Evolutionary conservation across 2,329 filamentous ascomycete genomes (phyloP), one percentile per base, ranked within the genome.

Genomic region (Cladosporium sphaerospermum): DNA sequence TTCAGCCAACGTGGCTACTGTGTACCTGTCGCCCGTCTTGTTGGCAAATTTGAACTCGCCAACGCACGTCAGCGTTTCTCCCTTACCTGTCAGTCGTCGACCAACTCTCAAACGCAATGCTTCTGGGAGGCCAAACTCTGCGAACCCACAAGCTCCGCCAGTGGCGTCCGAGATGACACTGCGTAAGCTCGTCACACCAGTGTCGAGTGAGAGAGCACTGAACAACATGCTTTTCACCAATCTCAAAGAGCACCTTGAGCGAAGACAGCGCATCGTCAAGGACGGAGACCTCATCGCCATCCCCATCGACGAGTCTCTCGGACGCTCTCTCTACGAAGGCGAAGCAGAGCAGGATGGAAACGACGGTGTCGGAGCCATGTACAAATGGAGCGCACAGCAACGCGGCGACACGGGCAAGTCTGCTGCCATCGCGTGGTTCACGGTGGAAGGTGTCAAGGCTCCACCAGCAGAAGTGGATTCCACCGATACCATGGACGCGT

Each of bases 281-380:
- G 84, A 82, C 39, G 92, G 91, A 2, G 93, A 99, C 70, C 73
- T 96, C 10, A 84, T 99, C 51, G 91, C 88, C 14, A 86, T 99
- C 10, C 85, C 89, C 2, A 84, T 99, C 28, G 92, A 99, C 64
- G 88, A 91, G 50, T 83, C 85, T 49, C 78, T 97, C 1, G 92
- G 90, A 2, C 82, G 86, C 54, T 86, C 88, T 2, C 78, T 96
- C 3, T 91, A 91, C 59, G 87, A 95, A 63, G 76, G 82, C 4
- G 73, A 76, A 11, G 76, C 78, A 4, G 83, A 85, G 50, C 84
- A 93, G 37, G 89, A 95, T 54, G 90, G 96, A 56, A 61, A 54
- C 42, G 52, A 54, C 16, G 45, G 45, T 2, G 52, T 48, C n/a
- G 44, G 52, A 13, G 43, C 45, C 28, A 54, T 54, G 52, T 54